Percentiles rank a stretch among this genome's conserved stretches.
Evolutionary conservation across 1,139 yeast species (phyloP).

Genomic region (Yamadazyma sp.): DNA sequence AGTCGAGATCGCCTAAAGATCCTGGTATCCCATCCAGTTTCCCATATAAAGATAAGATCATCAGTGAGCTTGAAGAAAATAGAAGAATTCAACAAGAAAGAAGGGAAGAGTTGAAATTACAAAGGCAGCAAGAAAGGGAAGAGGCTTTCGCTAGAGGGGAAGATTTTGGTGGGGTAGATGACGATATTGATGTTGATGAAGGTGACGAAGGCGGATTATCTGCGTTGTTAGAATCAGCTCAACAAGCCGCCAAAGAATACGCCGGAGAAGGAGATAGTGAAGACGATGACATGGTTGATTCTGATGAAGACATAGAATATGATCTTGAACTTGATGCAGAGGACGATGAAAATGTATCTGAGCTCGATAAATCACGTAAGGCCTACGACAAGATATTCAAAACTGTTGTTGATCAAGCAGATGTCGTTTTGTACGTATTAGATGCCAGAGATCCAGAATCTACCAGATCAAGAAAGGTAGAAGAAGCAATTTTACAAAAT

Average conservation of each 20-base stretch:
- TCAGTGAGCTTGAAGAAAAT: conserved; percentile 76
- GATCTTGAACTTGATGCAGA: conserved; percentile 46
- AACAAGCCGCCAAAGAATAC: conserved; percentile 74
- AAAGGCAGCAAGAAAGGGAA: conserved; percentile 46
- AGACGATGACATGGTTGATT: conserved; percentile 41
- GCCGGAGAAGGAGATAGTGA: conserved; percentile 52
- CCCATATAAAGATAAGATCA: conserved; percentile 86
- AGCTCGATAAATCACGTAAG: conserved; percentile 77
- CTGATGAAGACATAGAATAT: conserved; percentile 49
- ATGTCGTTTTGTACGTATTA: conserved; percentile 85
- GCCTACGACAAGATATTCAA: conserved; percentile 89
- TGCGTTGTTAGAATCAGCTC: conserved; percentile 88
- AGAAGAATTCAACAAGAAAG: conserved; percentile 65
- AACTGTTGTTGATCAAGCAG: conserved; percentile 81
- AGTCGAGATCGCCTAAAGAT: conserved; percentile 76
- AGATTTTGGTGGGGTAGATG: conserved; percentile 29
- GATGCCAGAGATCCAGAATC: conserved; percentile 98
- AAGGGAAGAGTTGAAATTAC: conserved; percentile 49
- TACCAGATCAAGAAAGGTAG: conserved; percentile 89
- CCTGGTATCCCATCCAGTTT: conserved; percentile 93
- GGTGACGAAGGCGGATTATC: conserved; percentile 65
- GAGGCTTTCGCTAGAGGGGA: conserved; percentile 49
- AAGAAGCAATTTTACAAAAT: conserved; percentile 80
- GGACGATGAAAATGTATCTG: conserved; percentile 38
- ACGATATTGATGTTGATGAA: conserved; percentile 38